Base-by-base conservation (phyloP, 1,284 basidiomycete genomes). In the Cryptococcus jaspeensis region DNA sequence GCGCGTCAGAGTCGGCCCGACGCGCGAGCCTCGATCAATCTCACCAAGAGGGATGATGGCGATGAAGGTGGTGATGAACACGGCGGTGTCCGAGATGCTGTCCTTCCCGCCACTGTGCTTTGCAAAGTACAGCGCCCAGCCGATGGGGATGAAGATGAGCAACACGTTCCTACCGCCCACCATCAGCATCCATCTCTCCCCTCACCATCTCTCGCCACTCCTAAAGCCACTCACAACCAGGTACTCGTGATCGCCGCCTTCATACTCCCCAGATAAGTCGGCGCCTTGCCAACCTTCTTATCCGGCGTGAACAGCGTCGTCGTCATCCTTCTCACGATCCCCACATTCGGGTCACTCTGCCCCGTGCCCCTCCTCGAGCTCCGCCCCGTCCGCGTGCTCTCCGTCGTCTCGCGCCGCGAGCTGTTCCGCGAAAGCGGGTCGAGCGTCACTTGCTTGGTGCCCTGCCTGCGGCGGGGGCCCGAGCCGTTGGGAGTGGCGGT, bases 1-100 rank as follows among this genome's bases (percentile, higher is more conserved):
- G 11, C 87, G 87, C 65, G 89, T 83, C 49, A 89, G 87, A 4
- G 37, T 48, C 35, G 47, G 16, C 20, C 13, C 51, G 6, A 40
- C 23, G 49, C 45, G n/a, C 28, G 5, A 15, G 36, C 25, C 16
- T 20, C 8, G 28, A 32, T 12, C 28, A 20, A 15, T 54, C 69
- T 61, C 28, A 69, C 66, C 70, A n/a, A 78, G 66, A 6, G 79
- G 78, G 37, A 80, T 79, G 65, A 80, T 79, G n/a, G 76, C 67
- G 38, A 78, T 68, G 55, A 78, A 78, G 25, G 68, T 73, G 18
- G 67, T 73, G 53, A 69, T 52, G 58, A 78, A 78, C 23, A 74
- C 68, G 20, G 70, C 70, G 5, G 73, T 76, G 55, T 73, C 74
- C 11, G 65, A 66, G 59, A 78, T 71, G 0, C 63, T 70, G 32